Conservation (phyloP, 768 basidiomycete genomes). For the Pulveroboletus frians region DNA sequence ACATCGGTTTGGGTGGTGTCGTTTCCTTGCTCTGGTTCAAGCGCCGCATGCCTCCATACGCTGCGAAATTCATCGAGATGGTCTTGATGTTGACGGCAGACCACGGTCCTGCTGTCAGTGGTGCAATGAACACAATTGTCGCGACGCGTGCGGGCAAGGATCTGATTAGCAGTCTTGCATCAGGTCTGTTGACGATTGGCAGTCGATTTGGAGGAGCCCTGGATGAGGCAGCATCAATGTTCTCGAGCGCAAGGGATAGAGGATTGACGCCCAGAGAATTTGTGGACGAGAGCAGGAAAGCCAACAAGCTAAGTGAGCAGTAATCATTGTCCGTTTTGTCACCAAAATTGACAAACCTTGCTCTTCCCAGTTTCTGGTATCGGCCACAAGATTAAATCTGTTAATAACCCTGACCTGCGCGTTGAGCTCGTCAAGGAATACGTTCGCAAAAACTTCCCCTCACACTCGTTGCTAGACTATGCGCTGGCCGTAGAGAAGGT, state of each 20-base stretch:
- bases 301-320: constrained; percentile 86
- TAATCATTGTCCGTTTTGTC: background rate
- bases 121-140: constrained; percentile 99
- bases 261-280: constrained; percentile 98
- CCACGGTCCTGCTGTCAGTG: constrained; percentile 97
- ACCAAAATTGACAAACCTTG: constrained; percentile 6
- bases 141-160: constrained; percentile 99
- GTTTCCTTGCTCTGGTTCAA: constrained; percentile 98
- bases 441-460: constrained; percentile 93
- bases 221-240: constrained; percentile 95
- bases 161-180: constrained; percentile 91
- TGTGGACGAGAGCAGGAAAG: constrained; percentile 88
- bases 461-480: constrained; percentile 87
- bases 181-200: constrained; percentile 96
- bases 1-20: constrained; percentile 96
- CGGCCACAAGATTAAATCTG: constrained; percentile 99
- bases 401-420: constrained; percentile 91
- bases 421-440: constrained; percentile 95
- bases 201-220: constrained; percentile 98
- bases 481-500: constrained; percentile 97
- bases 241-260: constrained; percentile 84
- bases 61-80: constrained; percentile 99
- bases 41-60: constrained; percentile 84
- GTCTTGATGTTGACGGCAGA: constrained; percentile 98
- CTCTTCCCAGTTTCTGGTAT: constrained; percentile 77